These are phyloP conservation scores for Phytophthora palmivora DNA, from an alignment of 352 stramenopile genomes.

Conservation along the genomic window DNA sequence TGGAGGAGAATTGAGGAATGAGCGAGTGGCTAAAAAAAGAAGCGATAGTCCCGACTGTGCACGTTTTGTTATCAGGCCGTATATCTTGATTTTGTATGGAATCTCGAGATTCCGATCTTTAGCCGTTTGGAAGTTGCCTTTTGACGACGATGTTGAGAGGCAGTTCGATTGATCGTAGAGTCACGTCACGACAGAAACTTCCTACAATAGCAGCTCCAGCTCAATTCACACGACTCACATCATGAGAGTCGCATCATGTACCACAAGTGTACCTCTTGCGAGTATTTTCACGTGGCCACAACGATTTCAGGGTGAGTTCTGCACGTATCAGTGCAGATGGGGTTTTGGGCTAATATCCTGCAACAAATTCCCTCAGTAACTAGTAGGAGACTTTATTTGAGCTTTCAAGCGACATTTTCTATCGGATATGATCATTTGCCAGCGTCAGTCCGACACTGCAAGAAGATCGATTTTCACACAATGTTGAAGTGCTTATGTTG, in stretches of 20 bases:
- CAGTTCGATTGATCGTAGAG: not conserved
- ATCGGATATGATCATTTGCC: too few relatives aligned
- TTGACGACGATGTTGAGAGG: not conserved
- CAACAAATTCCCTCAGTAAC: too few relatives aligned
- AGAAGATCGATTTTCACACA: not conserved
- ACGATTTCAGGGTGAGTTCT: too few relatives aligned
- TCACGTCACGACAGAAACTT: not conserved
- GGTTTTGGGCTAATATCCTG: too few relatives aligned
- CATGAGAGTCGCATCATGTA: too few relatives aligned
- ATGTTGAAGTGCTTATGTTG: conserved; percentile 27
- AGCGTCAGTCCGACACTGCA: too few relatives aligned
- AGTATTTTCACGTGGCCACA: too few relatives aligned
- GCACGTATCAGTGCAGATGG: too few relatives aligned
- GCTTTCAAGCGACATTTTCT: too few relatives aligned
- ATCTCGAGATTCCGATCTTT: conserved; percentile 7
- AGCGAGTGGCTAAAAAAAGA: conserved; percentile 10
- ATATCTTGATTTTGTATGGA: not conserved
- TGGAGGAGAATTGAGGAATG: conserved; percentile 11
- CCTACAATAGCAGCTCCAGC: not conserved
- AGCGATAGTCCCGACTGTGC: conserved; percentile 3
- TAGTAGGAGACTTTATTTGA: too few relatives aligned
- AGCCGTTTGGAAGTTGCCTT: not conserved
- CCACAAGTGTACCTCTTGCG: too few relatives aligned
- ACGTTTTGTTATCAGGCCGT: conserved; percentile 1
- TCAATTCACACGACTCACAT: too few relatives aligned